These are phyloP conservation scores for Penicillium sp. DNA, from an alignment of 2,329 filamentous ascomycete genomes.

Conservation along the genomic window DNA sequence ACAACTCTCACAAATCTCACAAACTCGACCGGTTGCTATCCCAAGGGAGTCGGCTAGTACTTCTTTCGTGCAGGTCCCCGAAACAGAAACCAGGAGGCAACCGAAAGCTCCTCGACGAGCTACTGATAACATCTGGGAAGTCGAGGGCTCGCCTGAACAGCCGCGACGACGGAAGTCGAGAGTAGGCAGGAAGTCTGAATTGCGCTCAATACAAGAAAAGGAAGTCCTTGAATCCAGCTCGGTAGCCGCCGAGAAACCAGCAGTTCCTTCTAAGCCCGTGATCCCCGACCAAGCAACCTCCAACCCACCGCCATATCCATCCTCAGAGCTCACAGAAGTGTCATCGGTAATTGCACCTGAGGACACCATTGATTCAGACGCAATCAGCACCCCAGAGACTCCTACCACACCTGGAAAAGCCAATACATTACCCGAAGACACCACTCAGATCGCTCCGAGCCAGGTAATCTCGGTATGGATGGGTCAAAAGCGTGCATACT, in stretches of 20 bases:
- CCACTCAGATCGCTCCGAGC: slow-evolving; percentile 45
- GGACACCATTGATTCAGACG: slow-evolving; percentile 12
- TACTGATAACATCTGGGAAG: slow-evolving; percentile 37
- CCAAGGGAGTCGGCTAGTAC: slow-evolving; percentile 15
- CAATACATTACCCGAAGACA: slow-evolving; percentile 14
- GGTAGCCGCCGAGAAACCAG: slow-evolving; percentile 3
- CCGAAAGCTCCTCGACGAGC: slow-evolving; percentile 24
- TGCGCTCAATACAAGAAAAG: slow-evolving; percentile 9
- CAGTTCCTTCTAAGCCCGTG: slow-evolving; percentile 6
- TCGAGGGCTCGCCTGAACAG: slow-evolving; percentile 37
- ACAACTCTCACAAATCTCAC: background rate
- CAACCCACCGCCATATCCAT: slow-evolving; percentile 10
- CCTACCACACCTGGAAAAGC: slow-evolving; percentile 16
- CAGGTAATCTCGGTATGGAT: slow-evolving; percentile 63
- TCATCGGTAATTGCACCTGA: slow-evolving; percentile 10
- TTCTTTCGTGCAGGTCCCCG: slow-evolving; percentile 14
- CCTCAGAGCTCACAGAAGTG: slow-evolving; percentile 18
- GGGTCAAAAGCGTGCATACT: slow-evolving; percentile 57
- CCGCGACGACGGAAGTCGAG: slow-evolving; percentile 21
- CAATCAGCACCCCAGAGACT: slow-evolving; percentile 10
- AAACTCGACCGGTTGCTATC: slow-evolving; percentile 13
- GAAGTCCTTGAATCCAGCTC: slow-evolving; percentile 4
- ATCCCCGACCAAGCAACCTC: background rate
- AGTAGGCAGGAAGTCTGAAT: slow-evolving; percentile 6
- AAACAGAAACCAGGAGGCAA: slow-evolving; percentile 23